phyloP scores from a whole-genome alignment of 208 protist species.

The Leishmania mexicana region DNA sequence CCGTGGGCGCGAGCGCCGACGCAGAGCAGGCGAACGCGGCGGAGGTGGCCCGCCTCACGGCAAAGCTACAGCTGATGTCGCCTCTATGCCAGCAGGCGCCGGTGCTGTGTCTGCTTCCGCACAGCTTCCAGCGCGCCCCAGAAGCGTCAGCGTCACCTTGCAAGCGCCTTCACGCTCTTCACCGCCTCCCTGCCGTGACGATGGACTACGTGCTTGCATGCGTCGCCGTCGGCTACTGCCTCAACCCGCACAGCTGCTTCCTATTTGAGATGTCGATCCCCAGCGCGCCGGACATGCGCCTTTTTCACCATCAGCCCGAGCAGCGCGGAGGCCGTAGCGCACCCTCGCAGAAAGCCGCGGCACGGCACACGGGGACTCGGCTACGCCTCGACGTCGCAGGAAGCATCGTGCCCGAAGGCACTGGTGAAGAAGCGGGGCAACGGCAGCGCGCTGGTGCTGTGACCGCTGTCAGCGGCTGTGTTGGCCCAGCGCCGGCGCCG shows the following conservation, averaged over 20 bases:
- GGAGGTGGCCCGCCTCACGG: constrained; percentile 3
- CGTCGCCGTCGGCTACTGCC: constrained; percentile 43
- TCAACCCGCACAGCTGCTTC: constrained; percentile 62
- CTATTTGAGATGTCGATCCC: constrained; percentile 55
- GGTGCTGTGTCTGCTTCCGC: constrained; percentile 31
- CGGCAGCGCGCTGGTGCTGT: neutral
- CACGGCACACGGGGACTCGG: neutral
- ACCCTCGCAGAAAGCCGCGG: neutral
- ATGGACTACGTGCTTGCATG: constrained; percentile 56
- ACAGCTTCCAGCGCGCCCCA: constrained; percentile 36
- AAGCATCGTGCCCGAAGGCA: neutral
- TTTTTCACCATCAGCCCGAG: constrained; percentile 24
- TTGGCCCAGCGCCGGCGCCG: no score
- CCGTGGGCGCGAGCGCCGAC: neutral
- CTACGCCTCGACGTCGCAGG: neutral
- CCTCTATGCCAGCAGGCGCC: constrained; percentile 30
- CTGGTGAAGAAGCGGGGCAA: neutral
- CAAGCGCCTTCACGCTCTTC: constrained; percentile 10
- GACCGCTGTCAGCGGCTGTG: neutral
- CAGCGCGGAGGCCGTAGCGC: neutral
- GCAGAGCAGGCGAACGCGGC: neutral
- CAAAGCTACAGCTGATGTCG: constrained; percentile 12
- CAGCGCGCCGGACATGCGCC: constrained; percentile 42
- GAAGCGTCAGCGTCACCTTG: neutral
- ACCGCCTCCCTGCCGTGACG: constrained; percentile 31